Evolutionary conservation across 768 basidiomycete genomes (phyloP), one percentile per base, ranked within the genome.

Genomic region (Pleurotus citrinopileatus): DNA sequence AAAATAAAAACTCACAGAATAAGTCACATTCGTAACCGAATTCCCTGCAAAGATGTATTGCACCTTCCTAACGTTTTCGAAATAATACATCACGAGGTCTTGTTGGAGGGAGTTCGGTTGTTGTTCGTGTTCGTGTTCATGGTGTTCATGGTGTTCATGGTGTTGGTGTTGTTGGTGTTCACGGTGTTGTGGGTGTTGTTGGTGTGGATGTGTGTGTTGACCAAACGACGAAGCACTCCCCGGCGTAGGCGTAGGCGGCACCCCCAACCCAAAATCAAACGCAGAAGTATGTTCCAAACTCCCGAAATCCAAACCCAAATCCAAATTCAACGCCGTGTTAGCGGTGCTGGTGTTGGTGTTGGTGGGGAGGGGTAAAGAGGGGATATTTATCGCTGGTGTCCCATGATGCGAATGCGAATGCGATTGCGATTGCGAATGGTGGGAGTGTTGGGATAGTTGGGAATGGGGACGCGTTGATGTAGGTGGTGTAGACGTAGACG

Each of bases 1-100:
- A 32, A 28, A 47, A 29, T 44, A 34, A 47, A 54, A 37, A 64
- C 85, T 73, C 66, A 89, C 89, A 46, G 78, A 75, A 64, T 84
- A 84, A 57, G 86, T 83, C 54, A 82, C 74, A 50, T 86, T 82
- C 26, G 83, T 80, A 50, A 87, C 76, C 6, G 77, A 65, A 55
- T 82, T 83, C 9, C 81, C 79, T 32, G 82, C 77, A 63, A 89
- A 88, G 36, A 82, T 73, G 59, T 81, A 84, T 61, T 89, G 84
- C 55, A 84, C 70, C 59, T 79, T 80, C 19, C 82, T 81, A 56
- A 91, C 84, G 56, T 85, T 76, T 50, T 82, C 79, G 64, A 92
- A 90, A 67, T 90, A 91, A 67, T 90, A 87, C 60, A 83, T 70
- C 50, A 89, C 80, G 57, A 84, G 79, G 32, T 83, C 79, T 52